Evolutionary conservation across 2,329 filamentous ascomycete genomes (phyloP).

Genomic region (Paecilomyces variotii): DNA sequence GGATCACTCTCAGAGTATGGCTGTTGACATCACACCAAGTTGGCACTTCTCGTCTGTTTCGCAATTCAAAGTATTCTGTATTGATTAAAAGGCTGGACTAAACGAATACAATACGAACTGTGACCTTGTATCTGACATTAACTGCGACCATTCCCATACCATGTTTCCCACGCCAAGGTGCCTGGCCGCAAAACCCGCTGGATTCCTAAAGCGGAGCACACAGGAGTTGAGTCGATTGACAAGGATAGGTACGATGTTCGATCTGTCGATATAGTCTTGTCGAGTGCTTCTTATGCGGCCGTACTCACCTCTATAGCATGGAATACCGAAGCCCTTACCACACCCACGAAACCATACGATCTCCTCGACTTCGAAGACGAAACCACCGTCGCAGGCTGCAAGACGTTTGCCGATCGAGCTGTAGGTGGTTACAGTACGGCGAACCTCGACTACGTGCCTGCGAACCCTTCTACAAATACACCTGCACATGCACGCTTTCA

Average conservation of each 20-base stretch:
- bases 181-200: conserved; percentile 30
- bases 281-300: not conserved
- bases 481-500: conserved; percentile 72
- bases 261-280: not conserved
- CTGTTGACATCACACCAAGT: not conserved
- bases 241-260: conserved; percentile 40
- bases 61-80: not conserved
- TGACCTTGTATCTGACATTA: not conserved
- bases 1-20: not conserved
- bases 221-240: conserved; percentile 53
- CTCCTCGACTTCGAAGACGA: conserved; percentile 36
- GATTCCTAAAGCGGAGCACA: conserved; percentile 51
- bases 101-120: not conserved
- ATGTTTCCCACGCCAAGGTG: conserved; percentile 34
- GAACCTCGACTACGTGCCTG: conserved; percentile 58
- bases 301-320: conserved; percentile 22
- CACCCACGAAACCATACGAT: conserved; percentile 31
- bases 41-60: not conserved
- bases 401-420: conserved; percentile 77
- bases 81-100: not conserved
- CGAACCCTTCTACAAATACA: conserved; percentile 30
- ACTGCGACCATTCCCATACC: not conserved
- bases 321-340: conserved; percentile 31
- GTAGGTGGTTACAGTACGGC: conserved; percentile 79
- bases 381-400: conserved; percentile 35